phyloP scores from a whole-genome alignment of 176 grass and related monocot genomes.

The Pontederia paniculata region DNA sequence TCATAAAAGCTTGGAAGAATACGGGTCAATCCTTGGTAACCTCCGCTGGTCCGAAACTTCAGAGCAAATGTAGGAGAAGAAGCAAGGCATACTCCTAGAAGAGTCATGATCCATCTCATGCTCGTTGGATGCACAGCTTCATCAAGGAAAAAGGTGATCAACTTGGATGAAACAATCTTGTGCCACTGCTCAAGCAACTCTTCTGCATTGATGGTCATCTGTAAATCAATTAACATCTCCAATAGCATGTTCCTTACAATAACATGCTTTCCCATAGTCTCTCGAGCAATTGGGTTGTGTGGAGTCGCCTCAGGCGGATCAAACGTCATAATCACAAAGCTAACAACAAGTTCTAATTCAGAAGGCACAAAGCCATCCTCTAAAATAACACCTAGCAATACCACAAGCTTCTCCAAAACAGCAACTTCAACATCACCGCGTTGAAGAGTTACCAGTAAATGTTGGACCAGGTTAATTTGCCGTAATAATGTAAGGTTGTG shows the following conservation, averaged over 20 bases:
- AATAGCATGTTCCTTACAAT: constrained; percentile 98
- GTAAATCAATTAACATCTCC: constrained; percentile 98
- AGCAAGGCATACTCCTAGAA: constrained; percentile 87
- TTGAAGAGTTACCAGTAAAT: constrained; percentile 95
- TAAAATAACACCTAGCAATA: constrained; percentile 95
- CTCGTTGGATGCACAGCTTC: constrained; percentile 96
- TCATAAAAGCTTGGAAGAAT: constrained; percentile 90
- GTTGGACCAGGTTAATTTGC: constrained; percentile 90
- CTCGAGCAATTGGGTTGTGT: constrained; percentile 55
- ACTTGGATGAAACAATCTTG: constrained; percentile 93
- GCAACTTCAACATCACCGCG: constrained; percentile 92
- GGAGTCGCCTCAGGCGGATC: constrained; percentile 68
- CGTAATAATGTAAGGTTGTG: constrained; percentile 96
- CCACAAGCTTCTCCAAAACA: constrained; percentile 94
- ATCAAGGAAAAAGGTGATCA: constrained; percentile 92
- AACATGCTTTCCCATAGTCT: constrained; percentile 93
- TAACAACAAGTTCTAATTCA: constrained; percentile 90
- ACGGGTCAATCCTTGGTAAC: constrained; percentile 74
- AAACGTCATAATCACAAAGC: constrained; percentile 99
- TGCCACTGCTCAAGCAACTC: constrained; percentile 98
- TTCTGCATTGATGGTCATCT: constrained; percentile 76
- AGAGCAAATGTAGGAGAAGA: constrained; percentile 77
- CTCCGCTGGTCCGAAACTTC: constrained; percentile 64
- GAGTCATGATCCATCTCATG: constrained; percentile 99
- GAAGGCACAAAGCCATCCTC: constrained; percentile 97